phyloP scores from a whole-genome alignment of 768 basidiomycete species.

The Sporobolomyces roseus region DNA sequence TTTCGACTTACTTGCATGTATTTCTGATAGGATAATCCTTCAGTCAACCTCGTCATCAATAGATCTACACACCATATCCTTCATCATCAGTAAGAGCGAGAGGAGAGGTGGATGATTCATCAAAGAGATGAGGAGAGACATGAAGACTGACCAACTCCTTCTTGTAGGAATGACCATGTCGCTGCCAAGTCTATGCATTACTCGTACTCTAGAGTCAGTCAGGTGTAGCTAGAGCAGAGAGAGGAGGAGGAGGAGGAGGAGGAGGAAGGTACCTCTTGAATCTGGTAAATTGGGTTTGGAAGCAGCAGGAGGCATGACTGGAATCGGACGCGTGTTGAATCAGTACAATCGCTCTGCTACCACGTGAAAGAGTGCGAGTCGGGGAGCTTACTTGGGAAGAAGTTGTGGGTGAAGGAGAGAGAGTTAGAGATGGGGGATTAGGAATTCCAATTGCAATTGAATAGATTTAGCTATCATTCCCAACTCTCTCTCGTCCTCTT shows the following conservation, averaged over 20 bases:
- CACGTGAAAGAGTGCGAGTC: too few relatives aligned
- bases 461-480: too few relatives aligned
- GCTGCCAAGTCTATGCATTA: constrained; percentile 61
- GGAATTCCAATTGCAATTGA: too few relatives aligned
- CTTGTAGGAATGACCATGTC: constrained; percentile 85
- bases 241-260: not conserved
- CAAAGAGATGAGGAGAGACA: not conserved
- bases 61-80: constrained; percentile 26
- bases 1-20: constrained; percentile 42
- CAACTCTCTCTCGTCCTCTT: too few relatives aligned
- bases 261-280: constrained; percentile 25
- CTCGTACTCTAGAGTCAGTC: not conserved
- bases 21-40: constrained; percentile 45
- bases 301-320: constrained; percentile 20
- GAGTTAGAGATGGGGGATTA: too few relatives aligned
- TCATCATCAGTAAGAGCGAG: too few relatives aligned
- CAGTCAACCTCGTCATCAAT: constrained; percentile 44
- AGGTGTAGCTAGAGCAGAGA: not conserved
- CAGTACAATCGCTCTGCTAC: too few relatives aligned
- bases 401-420: too few relatives aligned
- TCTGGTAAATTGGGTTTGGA: constrained; percentile 24
- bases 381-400: too few relatives aligned
- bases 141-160: constrained; percentile 53
- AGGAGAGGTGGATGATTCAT: not conserved
- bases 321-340: too few relatives aligned